Base-by-base conservation (phyloP, 495 filamentous ascomycete species). In the Penicillium herquei region DNA sequence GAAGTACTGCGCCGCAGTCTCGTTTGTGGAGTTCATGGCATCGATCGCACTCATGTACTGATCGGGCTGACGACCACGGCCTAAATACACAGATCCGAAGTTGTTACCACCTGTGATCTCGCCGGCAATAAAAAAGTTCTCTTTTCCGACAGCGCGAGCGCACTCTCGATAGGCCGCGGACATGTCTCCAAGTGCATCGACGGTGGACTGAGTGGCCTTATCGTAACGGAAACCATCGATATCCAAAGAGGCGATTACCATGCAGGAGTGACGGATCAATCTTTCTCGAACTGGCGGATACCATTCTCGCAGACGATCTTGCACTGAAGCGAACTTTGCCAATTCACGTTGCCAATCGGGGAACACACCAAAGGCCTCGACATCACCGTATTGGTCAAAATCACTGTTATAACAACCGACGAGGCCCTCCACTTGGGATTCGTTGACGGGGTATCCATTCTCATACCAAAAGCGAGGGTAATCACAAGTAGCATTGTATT, bases 231-330 rank as follows among this genome's bases (percentile, higher is more conserved):
- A 88, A 8, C 84, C 85, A 57, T 88, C 85, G 35, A 88, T 80
- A 66, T 88, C 85, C 26, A 88, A 67, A 53, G 76, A 79, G 7
- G 68, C 63, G 41, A 89, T 84, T 1, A 82, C 66, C 67, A 87
- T 82, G 63, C 86, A 89, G 7, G 85, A 86, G 49, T 89, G 87
- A 33, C 72, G 79, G 52, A 81, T 77, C 39, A 90, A 63, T 47
- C 81, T 81, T 21, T 79, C 71, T 9, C 75, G 67, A 1, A 89
- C 87, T 13, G 70, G 67, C 1, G 84, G 81, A 8, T 77, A 55
- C 87, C 87, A 90, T 61, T 88, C 87, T 48, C 87, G 83, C 3
- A 90, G 77, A 58, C 87, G 85, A 68, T 90, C 87, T 64, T 90
- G 87, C 13, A 89, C 87, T 42, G 80, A 87, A 34, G 85, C 84